Base-by-base conservation (phyloP, 495 filamentous ascomycete species). In the Xylaria intraflava region DNA sequence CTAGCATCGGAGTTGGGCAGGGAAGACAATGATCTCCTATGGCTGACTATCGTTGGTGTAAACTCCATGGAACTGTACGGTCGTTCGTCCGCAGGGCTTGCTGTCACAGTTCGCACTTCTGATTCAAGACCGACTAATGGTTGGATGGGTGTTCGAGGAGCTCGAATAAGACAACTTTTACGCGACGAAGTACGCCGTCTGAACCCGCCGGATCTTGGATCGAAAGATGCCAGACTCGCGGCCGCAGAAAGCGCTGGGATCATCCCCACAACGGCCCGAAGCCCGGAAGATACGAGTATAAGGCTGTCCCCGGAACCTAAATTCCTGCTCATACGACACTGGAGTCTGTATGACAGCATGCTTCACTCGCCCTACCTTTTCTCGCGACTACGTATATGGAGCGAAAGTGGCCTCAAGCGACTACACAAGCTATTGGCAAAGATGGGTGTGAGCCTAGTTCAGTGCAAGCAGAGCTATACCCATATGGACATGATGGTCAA, bases 401-500 rank as follows among this genome's bases (percentile, higher is more conserved):
- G 83, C 53, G 93, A 96, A 39, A 78, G 75, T 35, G 93, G 93
- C 16, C 75, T 86, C 20, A 95, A 95, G 66, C 82, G 92, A 35
- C 74, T 98, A n/a, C 89, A 97, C 69, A 96, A 96, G 64, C 77
- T 98, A 0, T 77, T 98, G 10, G 93, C 93, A 30, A 98, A 96
- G 68, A 98, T 98, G 94, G 93, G 93, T 22, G 88, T 98, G 59
- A 91, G 87, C 67, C 74, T 97, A 27, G 86, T 81, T 17, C 92
- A 97, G 74, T 95, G 90, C 71, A 89, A 89, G 57, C 91, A 96
- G 66, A 91, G 80, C 62, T 98, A 98, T 66, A 88, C 90, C 2
- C 93, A 98, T 69, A 96, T 98, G 90, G 94, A 98, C 65, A 92
- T 97, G 87, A 84, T 93, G 62, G 72, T 98, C 33, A 98, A 98